Conservation (phyloP, 306 rosid genomes). For the Heteromeles arbutifolia region DNA sequence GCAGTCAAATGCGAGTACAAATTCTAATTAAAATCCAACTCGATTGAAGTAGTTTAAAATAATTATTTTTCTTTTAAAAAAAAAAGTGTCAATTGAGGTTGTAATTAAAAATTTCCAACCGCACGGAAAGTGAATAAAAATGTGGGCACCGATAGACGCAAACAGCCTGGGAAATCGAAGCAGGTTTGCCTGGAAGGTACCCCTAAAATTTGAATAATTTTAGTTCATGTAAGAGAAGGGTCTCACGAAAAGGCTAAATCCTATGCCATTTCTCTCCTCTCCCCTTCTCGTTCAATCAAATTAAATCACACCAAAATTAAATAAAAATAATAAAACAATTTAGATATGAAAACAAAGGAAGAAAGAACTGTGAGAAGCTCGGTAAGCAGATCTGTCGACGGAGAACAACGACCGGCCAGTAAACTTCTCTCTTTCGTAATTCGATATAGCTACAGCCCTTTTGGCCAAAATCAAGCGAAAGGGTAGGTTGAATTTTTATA, state of each 20-base stretch:
- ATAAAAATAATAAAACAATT: background rate
- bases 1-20: too few species aligned
- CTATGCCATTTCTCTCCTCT: constrained; percentile 48
- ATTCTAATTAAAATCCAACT: too few species aligned
- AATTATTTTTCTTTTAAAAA: too few species aligned
- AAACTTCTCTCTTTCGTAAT: constrained; percentile 29
- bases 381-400: constrained; percentile 88
- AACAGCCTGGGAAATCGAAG: constrained; percentile 36
- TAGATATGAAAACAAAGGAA: background rate
- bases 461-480: constrained; percentile 79
- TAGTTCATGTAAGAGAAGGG: constrained; percentile 49
- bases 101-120: background rate
- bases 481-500: constrained; percentile 17
- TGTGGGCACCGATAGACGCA: constrained; percentile 54
- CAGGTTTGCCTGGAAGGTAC: constrained; percentile 58
- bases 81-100: background rate
- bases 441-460: constrained; percentile 68
- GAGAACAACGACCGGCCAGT: constrained; percentile 84
- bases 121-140: background rate
- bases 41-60: too few species aligned
- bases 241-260: constrained; percentile 45
- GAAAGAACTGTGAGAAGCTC: constrained; percentile 57
- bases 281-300: constrained; percentile 40
- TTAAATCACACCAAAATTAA: background rate
- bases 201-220: background rate